Percentiles rank a stretch among this genome's conserved stretches.
phyloP scores from a whole-genome alignment of 164 flowering plant species.

The Cinnamomum micranthum region DNA sequence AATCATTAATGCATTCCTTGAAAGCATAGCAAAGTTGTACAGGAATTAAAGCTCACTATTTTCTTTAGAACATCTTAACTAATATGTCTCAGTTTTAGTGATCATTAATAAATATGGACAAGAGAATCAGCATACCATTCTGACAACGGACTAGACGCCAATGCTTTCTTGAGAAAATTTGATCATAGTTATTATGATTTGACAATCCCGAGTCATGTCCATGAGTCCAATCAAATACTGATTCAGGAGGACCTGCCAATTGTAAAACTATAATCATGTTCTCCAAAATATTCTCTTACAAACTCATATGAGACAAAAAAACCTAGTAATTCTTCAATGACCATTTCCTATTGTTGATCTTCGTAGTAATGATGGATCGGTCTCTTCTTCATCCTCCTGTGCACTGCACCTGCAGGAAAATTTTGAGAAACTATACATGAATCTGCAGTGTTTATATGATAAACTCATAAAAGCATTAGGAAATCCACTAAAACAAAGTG shows the following conservation, averaged over 20 bases:
- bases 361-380: slow-evolving; percentile 47
- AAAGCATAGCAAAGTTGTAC: background rate
- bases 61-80: background rate
- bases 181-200: slow-evolving; percentile 59
- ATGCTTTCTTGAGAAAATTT: slow-evolving; percentile 82
- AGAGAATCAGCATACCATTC: slow-evolving; percentile 49
- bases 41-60: background rate
- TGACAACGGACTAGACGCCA: slow-evolving; percentile 99
- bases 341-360: slow-evolving; percentile 99
- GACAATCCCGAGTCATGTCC: slow-evolving; percentile 70
- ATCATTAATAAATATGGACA: background rate
- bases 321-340: slow-evolving; percentile 17
- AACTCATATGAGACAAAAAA: slow-evolving; percentile 3
- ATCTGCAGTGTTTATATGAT: background rate
- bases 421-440: background rate
- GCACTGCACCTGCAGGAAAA: slow-evolving; percentile 66
- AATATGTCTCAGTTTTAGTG: too few species aligned
- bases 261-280: background rate
- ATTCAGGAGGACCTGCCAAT: slow-evolving; percentile 89
- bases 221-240: slow-evolving; percentile 82
- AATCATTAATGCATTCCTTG: background rate
- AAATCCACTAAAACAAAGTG: background rate
- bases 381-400: slow-evolving; percentile 85
- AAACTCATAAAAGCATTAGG: background rate
- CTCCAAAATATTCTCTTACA: slow-evolving; percentile 4